Base-by-base conservation (phyloP, 2,329 filamentous ascomycete species). In the Aspergillus sp. region DNA sequence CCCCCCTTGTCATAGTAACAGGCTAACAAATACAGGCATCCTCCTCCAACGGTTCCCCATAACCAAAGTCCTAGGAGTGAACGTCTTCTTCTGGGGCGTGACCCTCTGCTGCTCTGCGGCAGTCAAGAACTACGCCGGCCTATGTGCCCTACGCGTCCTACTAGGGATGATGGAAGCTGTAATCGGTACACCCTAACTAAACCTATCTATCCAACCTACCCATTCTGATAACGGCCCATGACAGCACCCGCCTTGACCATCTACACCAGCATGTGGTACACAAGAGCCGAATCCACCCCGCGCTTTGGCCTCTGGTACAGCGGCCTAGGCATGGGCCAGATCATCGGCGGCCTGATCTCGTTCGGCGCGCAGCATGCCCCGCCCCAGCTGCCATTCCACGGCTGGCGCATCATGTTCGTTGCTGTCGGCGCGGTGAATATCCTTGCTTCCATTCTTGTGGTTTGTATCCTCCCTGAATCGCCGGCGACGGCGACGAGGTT, bases 31-130 rank as follows among this genome's bases (percentile, higher is more conserved):
- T 20, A 2, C 3, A 20, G 82, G 79, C 58, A 82, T 82, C 61
- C 77, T 88, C 19, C 79, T 89, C n/a, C 85, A 89, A 58, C 79
- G 79, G 42, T 75, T 87, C 6, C 85, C 86, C 6, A 80, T 83
- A 0, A 83, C 80, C 11, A 88, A 86, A 66, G 86, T 83, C 70
- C 77, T 89, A 2, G 85, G 80, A 7, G 64, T 76, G 49, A 87
- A 87, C 60, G 81, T 87, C 42, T 70, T 80, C 7, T 73, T 82
- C 56, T 88, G 85, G 85, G 85, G 84, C 1, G 70, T 86, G 1
- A 53, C 67, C n/a, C 59, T 69, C 0, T 66, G 64, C 46, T 68
- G 66, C 19, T 66, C 64, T 8, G 78, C 82, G 2, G 83, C 82
- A 0, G 79, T 80, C 1, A 76, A 55, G 77, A 81, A 67, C 70